Evolutionary conservation across 2,329 filamentous ascomycete species (phyloP), one percentile per base, ranked within the genome.

Genomic region (Penicillium sp.): DNA sequence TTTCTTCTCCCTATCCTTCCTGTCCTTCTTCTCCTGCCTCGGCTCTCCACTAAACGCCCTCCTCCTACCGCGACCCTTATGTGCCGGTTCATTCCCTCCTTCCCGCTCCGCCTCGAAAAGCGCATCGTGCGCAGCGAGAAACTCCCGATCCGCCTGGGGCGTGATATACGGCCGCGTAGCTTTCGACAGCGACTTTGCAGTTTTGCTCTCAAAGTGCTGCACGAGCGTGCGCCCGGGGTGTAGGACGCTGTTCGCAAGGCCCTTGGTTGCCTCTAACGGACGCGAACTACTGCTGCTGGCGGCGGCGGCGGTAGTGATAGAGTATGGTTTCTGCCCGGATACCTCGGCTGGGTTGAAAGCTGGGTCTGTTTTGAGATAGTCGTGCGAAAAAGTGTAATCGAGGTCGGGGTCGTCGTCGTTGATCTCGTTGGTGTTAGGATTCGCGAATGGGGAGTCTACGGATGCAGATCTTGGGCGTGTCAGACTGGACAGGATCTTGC

Each of bases 111-210:
- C 55, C 33, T 57, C 48, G 8, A 57, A 57, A 8, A 74, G 62
- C 24, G 71, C 62, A 42, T 71, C 64, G 26, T 52, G 49, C 9
- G 48, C 55, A 16, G 48, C 55, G 9, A 57, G 23, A 14, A 52
- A 52, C 24, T 71, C 65, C 23, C 62, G 58, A 55, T 74, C 69
- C 11, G 65, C 63, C 56, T 69, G 59, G 12, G 63, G 60, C 0
- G 69, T 68, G 4, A 70, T 63, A 48, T 69, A 69, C 1, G 72
- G 72, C 46, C 69, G 66, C 33, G 71, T 65, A n/a, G 66, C 61
- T n/a, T 64, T 66, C 1, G 70, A 71, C 26, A 74, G 56, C 48
- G 64, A 65, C 14, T 55, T 61, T 9, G 68, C 67, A 16, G 66
- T 64, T 12, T 63, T 68, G 24, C 59, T 62, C 6, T 67, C 67